Evolutionary conservation across 441 rosid genomes (phyloP).

Genomic region (Mallotus repandus): DNA sequence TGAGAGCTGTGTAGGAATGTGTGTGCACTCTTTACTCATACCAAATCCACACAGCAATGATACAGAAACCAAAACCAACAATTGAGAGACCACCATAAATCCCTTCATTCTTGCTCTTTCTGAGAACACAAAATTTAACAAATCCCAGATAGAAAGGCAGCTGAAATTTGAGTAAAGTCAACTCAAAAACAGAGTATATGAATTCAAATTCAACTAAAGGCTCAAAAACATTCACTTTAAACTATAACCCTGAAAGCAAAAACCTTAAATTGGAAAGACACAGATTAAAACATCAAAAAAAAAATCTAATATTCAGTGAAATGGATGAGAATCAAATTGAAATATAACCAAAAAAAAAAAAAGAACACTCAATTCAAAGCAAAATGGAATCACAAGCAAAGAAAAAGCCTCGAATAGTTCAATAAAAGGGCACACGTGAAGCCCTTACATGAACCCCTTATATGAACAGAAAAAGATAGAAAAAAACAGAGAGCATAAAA

Average conservation of each 20-base stretch:
- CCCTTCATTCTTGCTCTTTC: constrained; percentile 32
- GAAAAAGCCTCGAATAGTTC: constrained; percentile 14
- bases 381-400: constrained; percentile 11
- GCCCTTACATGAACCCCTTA: constrained; percentile 7
- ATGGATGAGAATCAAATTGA: constrained; percentile 10
- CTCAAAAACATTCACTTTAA: neutral
- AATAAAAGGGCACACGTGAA: constrained; percentile 31
- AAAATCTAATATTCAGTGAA: constrained; percentile 19
- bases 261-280: constrained; percentile 3
- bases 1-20: constrained; percentile 57
- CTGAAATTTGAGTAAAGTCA: neutral
- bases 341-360: constrained; percentile 11
- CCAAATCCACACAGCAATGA: constrained; percentile 29
- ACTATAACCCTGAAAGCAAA: constrained; percentile 17
- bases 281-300: neutral
- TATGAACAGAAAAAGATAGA: constrained; percentile 22
- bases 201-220: constrained; percentile 11
- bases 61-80: constrained; percentile 31
- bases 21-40: constrained; percentile 76
- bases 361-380: constrained; percentile 16
- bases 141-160: neutral
- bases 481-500: constrained; percentile 1
- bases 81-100: constrained; percentile 17
- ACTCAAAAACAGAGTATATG: neutral
- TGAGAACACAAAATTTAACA: neutral